Base-by-base conservation (phyloP, 2,329 filamentous ascomycete genomes). In the Sarocladiaceae sp. region DNA sequence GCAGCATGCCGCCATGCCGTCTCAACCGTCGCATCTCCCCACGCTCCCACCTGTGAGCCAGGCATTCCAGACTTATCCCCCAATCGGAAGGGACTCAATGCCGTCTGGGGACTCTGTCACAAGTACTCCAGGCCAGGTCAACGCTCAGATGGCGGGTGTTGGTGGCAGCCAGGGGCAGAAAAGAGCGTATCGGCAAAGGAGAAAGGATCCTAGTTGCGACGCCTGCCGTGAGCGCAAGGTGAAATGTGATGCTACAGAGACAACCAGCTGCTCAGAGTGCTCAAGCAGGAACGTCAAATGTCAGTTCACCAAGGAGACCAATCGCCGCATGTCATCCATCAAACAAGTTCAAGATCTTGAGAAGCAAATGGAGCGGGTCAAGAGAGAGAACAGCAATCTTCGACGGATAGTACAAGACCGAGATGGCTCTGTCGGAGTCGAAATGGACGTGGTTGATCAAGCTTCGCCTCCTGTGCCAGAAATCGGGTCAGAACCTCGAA, bases 291-390 rank as follows among this genome's bases (percentile, higher is more conserved):
- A 93, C 65, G 93, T 97, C 58, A 96, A 95, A 68, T 99, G 94
- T 66, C 93, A 97, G 65, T 99, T 99, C 66, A 99, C 94, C 48
- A 99, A 99, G 72, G 94, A 99, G 71, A 99, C 94, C 12, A 99
- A 99, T 67, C 82, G 94, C 54, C 84, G 94, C 56, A 99, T 99
- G 94, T 97, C 94, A 17, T 97, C 93, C 1, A 97, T 97, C 72
- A 99, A 97, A 81, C 94, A 97, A 75, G 89, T 97, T 12, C 94
- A 97, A 70, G 94, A 99, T 66, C 77, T 99, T 23, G 93, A 97
- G 71, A 94, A 90, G 69, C 92, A 97, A 69, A 82, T 97, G 62
- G 82, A 87, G 44, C 80, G 86, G 50, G 79, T 94, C 36, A 88
- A 86, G 64, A 84, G 90, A 53, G 88, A 96, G 66, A 92, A 96